Evolutionary conservation across 208 protist species (phyloP), one percentile per base, ranked within the genome.

Genomic region (Vickermania spadyakhi): DNA sequence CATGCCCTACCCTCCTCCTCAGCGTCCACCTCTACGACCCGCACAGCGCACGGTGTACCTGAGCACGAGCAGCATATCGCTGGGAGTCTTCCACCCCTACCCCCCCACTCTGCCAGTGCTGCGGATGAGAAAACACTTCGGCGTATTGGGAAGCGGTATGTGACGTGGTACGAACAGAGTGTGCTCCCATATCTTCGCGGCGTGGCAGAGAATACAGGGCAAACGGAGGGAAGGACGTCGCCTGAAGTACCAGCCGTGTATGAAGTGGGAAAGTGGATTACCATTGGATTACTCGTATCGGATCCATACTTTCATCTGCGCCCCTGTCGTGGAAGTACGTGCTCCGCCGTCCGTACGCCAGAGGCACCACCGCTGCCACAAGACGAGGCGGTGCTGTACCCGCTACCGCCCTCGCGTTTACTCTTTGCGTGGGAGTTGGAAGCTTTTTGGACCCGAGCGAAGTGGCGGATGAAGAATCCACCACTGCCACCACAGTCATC

Each of bases 301-400:
- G 84, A 91, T 41, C 41, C 84, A 1, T 72, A 82, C 55, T 81
- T 91, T 41, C 73, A 75, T 29, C 52, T 91, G n/a, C 75, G 71
- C 0, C 29, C 58, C 11, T 62, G 67, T 52, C 70, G 62, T 14
- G 75, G 75, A 3, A 62, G 60, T 23, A 72, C 87, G 14, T 85
- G 77, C 57, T 91, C 85, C 57, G 79, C 84, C 3, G 65, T 64
- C 2, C n/a, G n/a, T 2, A 21, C 84, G n/a, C 49, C 85, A 53
- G 22, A 79, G 23, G 68, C 76, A 7, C 72, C 68, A 13, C 62
- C 53, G 28, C 51, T 5, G 5, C 26, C 25, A 23, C n/a, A 11
- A 55, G 25, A 55, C 26, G n/a, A 5, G 13, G 21, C 21, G 26
- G 51, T 55, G 51, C 25, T 45, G 36, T 45, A 45, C 36, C 36